Base-by-base conservation (phyloP, 345 rosid genomes). In the Chamaenerion angustifolium region DNA sequence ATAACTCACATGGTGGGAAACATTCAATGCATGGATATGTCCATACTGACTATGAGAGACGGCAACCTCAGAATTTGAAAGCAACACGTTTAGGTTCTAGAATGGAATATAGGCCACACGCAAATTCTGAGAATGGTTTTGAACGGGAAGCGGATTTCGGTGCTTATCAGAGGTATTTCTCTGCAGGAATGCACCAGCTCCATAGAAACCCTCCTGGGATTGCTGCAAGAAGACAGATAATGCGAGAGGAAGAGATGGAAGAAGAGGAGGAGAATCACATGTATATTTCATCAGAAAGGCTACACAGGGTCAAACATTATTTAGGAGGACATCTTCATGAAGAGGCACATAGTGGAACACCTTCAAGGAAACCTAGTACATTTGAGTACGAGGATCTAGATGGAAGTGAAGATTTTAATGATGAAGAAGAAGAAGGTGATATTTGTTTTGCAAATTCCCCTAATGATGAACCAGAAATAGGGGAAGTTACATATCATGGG, bases 61-160 rank as follows among this genome's bases (percentile, higher is more conserved):
- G 49, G 50, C 37, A 40, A 1, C 46, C 49, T 3, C 62, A 56
- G 16, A 48, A 56, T 31, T 16, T 37, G 16, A 54, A 10, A 15
- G 57, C 46, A 9, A 21, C 12, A 21, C 15, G 42, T 21, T 43
- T 54, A 4, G 48, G 48, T 40, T 25, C 23, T 13, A 27, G 48
- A 51, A 18, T 0, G 50, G 45, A 43, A 49, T 21, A 53, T 43
- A 41, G 46, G 48, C 66, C 73, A 48, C 57, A 71, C 64, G 46
- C 61, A 43, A 70, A 75, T 57, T 54, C 71, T 41, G 62, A 68
- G 67, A 52, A 62, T 58, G 70, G 63, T 64, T 68, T 64, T 61
- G 72, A 65, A 50, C 63, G 74, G 67, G 68, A 56, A 41, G 64
- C 68, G 25, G 70, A 67, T 40, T 69, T 72, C 49, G 62, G 46